Conservation (phyloP, 306 rosid genomes). For the Glycine soja region DNA sequence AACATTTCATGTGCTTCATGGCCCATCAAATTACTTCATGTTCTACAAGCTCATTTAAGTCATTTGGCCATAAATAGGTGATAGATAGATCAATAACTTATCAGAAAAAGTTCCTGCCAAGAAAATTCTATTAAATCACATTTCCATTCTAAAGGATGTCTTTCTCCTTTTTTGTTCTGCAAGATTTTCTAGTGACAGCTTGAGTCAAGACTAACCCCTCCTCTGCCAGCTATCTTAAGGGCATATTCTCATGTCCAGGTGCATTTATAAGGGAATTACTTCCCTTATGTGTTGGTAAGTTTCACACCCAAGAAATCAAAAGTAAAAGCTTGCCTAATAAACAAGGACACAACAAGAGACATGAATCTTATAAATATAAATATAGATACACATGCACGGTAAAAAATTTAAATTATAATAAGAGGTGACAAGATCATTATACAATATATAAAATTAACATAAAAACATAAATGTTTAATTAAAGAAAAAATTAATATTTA, state of each 20-base stretch:
- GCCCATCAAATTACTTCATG: neutral
- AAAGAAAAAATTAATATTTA: neutral
- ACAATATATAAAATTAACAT: neutral
- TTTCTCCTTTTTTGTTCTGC: neutral
- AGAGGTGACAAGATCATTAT: neutral
- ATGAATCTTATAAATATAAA: neutral
- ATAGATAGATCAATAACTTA: neutral
- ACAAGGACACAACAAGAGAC: neutral
- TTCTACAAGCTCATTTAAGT: neutral
- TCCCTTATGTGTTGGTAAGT: neutral
- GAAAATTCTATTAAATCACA: neutral
- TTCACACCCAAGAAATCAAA: conserved; percentile 18
- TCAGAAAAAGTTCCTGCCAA: neutral
- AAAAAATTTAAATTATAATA: neutral
- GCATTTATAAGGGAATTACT: neutral
- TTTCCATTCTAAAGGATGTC: neutral
- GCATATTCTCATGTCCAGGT: neutral
- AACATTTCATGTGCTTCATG: conserved; percentile 18
- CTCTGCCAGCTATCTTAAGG: neutral
- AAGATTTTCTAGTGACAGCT: neutral
- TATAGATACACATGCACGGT: neutral
- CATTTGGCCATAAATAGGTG: conserved; percentile 15
- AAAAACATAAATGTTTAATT: neutral
- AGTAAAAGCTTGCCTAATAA: neutral
- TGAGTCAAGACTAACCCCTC: neutral